Conservation (phyloP, 1,284 basidiomycete genomes). For the Moesziomyces sp. region DNA sequence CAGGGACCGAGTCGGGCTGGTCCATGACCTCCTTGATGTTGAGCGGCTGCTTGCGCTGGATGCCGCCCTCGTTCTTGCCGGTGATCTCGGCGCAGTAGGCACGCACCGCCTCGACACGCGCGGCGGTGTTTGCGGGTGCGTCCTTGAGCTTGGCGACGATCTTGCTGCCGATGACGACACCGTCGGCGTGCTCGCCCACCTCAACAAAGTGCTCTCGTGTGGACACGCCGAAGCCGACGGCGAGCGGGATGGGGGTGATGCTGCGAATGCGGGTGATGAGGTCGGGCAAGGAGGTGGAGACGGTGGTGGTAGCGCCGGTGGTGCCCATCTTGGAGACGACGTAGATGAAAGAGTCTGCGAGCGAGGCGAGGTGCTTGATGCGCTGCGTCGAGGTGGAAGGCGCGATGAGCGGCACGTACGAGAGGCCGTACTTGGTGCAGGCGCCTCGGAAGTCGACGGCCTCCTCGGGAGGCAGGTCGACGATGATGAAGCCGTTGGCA, state of each 20-base stretch:
- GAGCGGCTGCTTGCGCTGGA: constrained; percentile 57
- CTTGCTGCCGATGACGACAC: constrained; percentile 91
- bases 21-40: constrained; percentile 51
- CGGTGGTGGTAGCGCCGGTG: constrained; percentile 85
- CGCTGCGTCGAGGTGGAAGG: constrained; percentile 89
- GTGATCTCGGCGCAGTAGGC: constrained; percentile 75
- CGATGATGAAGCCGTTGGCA: constrained; percentile 96
- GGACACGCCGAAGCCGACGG: constrained; percentile 95
- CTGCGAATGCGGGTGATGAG: constrained; percentile 67
- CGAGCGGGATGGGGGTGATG: constrained; percentile 79
- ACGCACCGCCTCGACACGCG: constrained; percentile 70
- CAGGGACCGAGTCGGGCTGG: constrained; percentile 48
- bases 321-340: constrained; percentile 90
- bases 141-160: constrained; percentile 83
- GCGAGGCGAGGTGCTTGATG: constrained; percentile 88
- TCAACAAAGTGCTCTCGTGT: constrained; percentile 90
- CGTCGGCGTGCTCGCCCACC: constrained; percentile 84
- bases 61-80: constrained; percentile 60
- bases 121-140: constrained; percentile 68
- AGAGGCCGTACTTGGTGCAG: constrained; percentile 83
- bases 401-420: constrained; percentile 95
- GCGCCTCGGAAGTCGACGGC: constrained; percentile 88
- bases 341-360: constrained; percentile 98
- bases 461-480: constrained; percentile 97
- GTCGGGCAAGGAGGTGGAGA: constrained; percentile 68